Base-by-base conservation (phyloP, 2,329 filamentous ascomycete species). In the Aspergillus melleus region DNA sequence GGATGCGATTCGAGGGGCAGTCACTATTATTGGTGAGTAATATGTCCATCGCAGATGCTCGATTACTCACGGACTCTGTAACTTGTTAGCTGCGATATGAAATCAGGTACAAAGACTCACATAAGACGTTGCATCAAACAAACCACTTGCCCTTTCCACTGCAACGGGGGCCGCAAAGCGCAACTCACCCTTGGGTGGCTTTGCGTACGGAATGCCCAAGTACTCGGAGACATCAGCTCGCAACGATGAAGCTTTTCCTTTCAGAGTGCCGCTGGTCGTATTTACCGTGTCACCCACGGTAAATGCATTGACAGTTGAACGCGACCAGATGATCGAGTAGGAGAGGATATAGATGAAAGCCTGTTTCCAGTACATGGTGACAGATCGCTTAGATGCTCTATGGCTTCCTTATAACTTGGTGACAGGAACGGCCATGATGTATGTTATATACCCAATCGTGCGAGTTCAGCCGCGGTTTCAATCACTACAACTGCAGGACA, bases 141-240 rank as follows among this genome's bases (percentile, higher is more conserved):
- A n/a, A 6, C 19, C 49, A 12, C 19, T 26, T 11, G 36, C 20
- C 10, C 30, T 24, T 4, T 51, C 50, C 12, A 55, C 47, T 3
- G 30, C 32, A 26, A 54, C 49, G 10, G 59, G 55, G 12, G 55
- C 49, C 14, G 19, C 24, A 42, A 61, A 52, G 22, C 55, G 44
- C 46, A 58, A 36, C 6, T 22, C n/a, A 3, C 22, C 46, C 20
- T 24, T 55, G 1, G 59, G 55, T 20, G 51, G 20, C 36, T 61
- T 51, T 12, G 51, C 55, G 42, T 55, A 61, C 2, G 30, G 51
- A 47, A 61, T 61, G 2, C 55, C 59, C n/a, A 58, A 19, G 16
- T 58, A 58, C 9, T 44, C 49, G 9, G 39, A 58, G 26, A 58
- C 55, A 53, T 53, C 49, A 9, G 55, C 12, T 14, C 55, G 36